Evolutionary conservation across 1,139 yeast genomes (phyloP).

Genomic region (Suhomyces wounanorum): DNA sequence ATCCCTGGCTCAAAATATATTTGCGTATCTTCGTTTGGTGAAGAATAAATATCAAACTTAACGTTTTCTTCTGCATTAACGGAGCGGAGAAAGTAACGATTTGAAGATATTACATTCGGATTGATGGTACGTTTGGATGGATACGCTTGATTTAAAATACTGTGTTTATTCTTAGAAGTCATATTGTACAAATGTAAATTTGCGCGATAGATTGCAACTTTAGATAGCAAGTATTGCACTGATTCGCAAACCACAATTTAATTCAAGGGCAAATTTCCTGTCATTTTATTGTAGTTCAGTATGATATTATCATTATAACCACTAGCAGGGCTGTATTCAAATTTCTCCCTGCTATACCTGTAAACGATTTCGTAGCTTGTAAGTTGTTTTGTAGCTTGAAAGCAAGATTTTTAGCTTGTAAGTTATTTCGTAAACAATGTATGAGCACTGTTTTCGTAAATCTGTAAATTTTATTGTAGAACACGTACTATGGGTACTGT

Average conservation of each 20-base stretch:
- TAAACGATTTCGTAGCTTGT: too few species aligned
- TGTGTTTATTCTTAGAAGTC: not conserved
- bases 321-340: too few species aligned
- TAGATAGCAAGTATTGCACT: not conserved
- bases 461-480: too few species aligned
- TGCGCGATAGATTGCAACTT: not conserved
- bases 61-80: not conserved
- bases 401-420: too few species aligned
- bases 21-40: not conserved
- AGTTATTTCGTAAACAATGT: too few species aligned
- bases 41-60: not conserved
- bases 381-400: too few species aligned
- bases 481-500: too few species aligned
- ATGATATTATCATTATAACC: too few species aligned
- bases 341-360: too few species aligned
- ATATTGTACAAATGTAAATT: not conserved
- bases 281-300: too few species aligned
- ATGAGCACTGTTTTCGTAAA: too few species aligned
- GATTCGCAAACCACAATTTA: not conserved
- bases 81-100: not conserved
- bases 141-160: not conserved
- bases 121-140: not conserved
- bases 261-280: too few species aligned
- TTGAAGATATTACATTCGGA: not conserved
- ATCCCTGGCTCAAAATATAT: not conserved